A percentile compares a stretch with the other conserved stretches of the same genome.
These are phyloP conservation scores for Chlamydomonas reinhardtii DNA, from an alignment of 163 green algal species.

Conservation along the genomic window DNA sequence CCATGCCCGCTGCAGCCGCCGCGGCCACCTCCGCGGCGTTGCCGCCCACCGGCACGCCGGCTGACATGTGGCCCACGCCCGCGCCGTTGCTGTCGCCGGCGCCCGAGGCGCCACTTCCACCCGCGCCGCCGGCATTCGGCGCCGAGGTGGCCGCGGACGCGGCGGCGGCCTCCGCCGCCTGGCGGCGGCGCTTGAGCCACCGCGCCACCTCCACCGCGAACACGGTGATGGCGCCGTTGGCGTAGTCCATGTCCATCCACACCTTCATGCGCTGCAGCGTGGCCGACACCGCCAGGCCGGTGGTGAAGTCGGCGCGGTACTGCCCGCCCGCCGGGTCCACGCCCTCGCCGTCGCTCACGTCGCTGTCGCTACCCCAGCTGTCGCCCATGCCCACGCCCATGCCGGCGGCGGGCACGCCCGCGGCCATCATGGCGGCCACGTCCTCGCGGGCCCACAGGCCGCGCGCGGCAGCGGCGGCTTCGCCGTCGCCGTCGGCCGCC, in stretches of 20 bases:
- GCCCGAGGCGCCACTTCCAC: too few species aligned
- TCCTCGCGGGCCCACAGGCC: constrained; percentile 15
- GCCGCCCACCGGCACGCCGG: background rate
- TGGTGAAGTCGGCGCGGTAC: constrained; percentile 37
- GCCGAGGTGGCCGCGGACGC: background rate
- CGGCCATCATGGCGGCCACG: too few species aligned
- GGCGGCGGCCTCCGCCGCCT: constrained; percentile 16
- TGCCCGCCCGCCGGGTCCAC: background rate
- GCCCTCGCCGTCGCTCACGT: background rate
- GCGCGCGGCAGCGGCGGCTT: background rate
- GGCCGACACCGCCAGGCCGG: constrained; percentile 48
- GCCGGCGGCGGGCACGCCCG: too few species aligned
- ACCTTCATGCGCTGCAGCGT: constrained; percentile 49
- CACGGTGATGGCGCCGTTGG: constrained; percentile 43
- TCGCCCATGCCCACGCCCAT: background rate
- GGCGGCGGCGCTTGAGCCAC: constrained; percentile 51
- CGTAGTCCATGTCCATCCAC: constrained; percentile 49
- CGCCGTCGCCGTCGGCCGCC: background rate
- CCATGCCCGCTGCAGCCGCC: background rate
- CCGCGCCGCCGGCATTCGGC: background rate
- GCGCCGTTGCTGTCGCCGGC: too few species aligned
- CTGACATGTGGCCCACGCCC: background rate
- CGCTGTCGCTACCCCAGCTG: background rate
- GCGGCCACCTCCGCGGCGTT: background rate
- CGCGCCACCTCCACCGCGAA: constrained; percentile 42